These are phyloP conservation scores for Yarrowia sp. DNA, from an alignment of 805 yeast species.

Conservation along the genomic window DNA sequence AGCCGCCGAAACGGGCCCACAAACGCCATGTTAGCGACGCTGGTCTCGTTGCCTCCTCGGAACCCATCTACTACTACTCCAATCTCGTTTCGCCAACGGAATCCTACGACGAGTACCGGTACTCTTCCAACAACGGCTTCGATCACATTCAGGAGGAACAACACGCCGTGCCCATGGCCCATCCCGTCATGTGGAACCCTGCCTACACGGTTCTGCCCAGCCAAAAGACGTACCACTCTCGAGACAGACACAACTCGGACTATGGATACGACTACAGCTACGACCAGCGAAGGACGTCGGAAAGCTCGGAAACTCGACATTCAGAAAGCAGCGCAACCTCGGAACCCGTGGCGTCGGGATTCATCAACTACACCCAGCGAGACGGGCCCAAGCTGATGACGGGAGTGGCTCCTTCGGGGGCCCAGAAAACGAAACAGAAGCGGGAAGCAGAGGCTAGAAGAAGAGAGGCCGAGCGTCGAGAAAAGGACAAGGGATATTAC, in stretches of 20 bases:
- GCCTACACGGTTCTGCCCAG: neutral
- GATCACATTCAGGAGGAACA: neutral
- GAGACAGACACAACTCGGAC: slow-evolving; percentile 5
- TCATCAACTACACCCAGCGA: slow-evolving; percentile 16
- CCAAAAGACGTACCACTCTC: neutral
- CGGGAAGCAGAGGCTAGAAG: slow-evolving; percentile 20
- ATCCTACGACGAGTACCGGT: neutral
- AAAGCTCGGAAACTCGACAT: too few species aligned
- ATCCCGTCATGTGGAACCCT: slow-evolving; percentile 2
- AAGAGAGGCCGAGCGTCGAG: neutral
- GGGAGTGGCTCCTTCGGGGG: slow-evolving; percentile 21
- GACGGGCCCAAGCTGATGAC: slow-evolving; percentile 22
- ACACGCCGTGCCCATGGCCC: neutral
- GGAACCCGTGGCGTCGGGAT: neutral
- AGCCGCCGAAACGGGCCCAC: neutral
- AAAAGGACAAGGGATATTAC: slow-evolving; percentile 11
- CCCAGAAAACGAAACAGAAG: slow-evolving; percentile 12
- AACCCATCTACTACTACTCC: slow-evolving; percentile 3
- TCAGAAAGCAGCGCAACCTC: too few species aligned
- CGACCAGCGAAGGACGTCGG: neutral
- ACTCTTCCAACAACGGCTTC: neutral
- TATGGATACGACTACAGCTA: neutral
- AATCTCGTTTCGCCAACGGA: neutral
- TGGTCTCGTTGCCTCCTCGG: neutral
- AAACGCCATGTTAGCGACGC: neutral